Percentiles rank a stretch among this genome's conserved stretches.
Conservation (phyloP, 208 protist species). For the Crithidia mellificae region DNA sequence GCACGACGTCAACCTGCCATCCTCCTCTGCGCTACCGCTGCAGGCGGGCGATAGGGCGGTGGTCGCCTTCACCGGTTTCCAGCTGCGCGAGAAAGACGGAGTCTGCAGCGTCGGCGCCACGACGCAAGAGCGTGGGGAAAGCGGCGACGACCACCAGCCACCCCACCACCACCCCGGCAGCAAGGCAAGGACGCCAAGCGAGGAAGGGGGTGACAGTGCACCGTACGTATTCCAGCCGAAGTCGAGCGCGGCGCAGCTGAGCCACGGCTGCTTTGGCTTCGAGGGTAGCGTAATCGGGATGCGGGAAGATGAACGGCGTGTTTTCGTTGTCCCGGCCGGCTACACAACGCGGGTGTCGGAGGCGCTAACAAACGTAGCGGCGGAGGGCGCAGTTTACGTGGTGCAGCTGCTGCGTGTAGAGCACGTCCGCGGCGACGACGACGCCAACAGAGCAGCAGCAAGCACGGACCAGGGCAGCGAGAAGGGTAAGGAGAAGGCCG, state of each 20-base stretch:
- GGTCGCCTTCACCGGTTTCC: slow-evolving; percentile 54
- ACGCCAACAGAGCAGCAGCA: background rate
- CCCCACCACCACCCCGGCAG: too few relatives aligned
- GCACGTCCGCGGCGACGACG: slow-evolving; percentile 23
- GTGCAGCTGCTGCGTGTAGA: slow-evolving; percentile 56
- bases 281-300: slow-evolving; percentile 65
- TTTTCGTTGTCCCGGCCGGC: slow-evolving; percentile 49
- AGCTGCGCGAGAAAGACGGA: slow-evolving; percentile 27
- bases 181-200: too few relatives aligned
- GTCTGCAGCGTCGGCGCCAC: slow-evolving; percentile 19
- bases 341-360: slow-evolving; percentile 28
- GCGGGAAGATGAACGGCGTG: slow-evolving; percentile 50
- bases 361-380: slow-evolving; percentile 31
- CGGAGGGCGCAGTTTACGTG: slow-evolving; percentile 49
- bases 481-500: background rate
- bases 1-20: slow-evolving; percentile 51
- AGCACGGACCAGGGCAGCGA: too few relatives aligned
- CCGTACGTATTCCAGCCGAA: slow-evolving; percentile 58
- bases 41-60: slow-evolving; percentile 34
- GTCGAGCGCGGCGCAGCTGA: slow-evolving; percentile 41
- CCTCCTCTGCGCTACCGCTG: slow-evolving; percentile 40
- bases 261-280: slow-evolving; percentile 52
- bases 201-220: background rate
- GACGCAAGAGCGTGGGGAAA: slow-evolving; percentile 14
- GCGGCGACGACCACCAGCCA: slow-evolving; percentile 18